Evolutionary conservation across 225 moss, liverwort and hornwort genomes (phyloP).

Genomic region (Takakia lepidozioides): DNA sequence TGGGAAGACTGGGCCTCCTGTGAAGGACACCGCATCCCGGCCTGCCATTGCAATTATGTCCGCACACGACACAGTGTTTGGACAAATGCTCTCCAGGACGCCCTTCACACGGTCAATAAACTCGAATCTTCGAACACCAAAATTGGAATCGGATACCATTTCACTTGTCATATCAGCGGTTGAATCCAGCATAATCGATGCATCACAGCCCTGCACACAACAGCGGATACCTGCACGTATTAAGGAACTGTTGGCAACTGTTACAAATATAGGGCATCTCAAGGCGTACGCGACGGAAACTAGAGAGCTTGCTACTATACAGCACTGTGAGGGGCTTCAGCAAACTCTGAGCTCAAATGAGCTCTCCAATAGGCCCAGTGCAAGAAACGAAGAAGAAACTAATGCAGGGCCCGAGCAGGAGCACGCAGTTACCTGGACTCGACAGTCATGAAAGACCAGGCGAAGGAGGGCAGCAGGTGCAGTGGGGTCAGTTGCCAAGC

Average conservation of each 20-base stretch:
- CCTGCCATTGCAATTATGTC: conserved; percentile 34
- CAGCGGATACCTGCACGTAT: too few species aligned
- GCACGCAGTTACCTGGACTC: conserved; percentile 21
- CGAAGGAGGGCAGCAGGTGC: conserved; percentile 71
- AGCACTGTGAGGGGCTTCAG: too few species aligned
- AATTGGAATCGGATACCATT: conserved; percentile 24
- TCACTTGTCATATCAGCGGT: conserved; percentile 10
- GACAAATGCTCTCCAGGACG: conserved; percentile 19
- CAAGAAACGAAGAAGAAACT: too few species aligned
- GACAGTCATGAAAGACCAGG: conserved; percentile 79
- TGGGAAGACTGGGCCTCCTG: conserved; percentile 24
- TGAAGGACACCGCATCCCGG: conserved; percentile 20
- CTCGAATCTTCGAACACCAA: conserved; percentile 20
- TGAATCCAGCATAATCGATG: conserved; percentile 22
- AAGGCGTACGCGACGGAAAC: too few species aligned
- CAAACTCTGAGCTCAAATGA: too few species aligned
- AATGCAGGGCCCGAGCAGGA: background rate
- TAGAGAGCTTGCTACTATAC: too few species aligned
- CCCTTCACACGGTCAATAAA: conserved; percentile 31
- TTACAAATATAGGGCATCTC: too few species aligned
- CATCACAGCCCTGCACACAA: conserved; percentile 48
- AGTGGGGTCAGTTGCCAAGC: conserved; percentile 26
- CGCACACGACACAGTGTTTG: conserved; percentile 31
- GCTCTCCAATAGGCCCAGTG: too few species aligned
- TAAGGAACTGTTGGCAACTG: too few species aligned